Evolutionary conservation across 306 rosid species (phyloP), one percentile per base, ranked within the genome.

Genomic region (Cicer pinnatifidum): DNA sequence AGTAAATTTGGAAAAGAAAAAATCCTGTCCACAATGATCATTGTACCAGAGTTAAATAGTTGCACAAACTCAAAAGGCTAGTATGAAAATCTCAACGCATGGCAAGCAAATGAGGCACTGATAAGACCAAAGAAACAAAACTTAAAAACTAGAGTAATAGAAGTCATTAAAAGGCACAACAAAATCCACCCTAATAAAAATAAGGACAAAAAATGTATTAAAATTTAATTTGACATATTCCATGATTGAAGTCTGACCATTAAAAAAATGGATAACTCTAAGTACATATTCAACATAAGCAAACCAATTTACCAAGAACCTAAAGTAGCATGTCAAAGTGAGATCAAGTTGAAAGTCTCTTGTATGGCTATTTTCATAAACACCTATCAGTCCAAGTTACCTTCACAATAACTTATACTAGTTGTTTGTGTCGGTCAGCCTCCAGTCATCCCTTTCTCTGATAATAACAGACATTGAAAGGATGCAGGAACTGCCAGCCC

Each of bases 1-100:
- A 19, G 52, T 82, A 82, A 93, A 93, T 84, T 83, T 87, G 76
- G 90, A 52, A 47, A 91, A 87, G 81, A 93, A 93, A 23, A 84
- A 83, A 64, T 83, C 97, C 97, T 93, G 90, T 52, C 37, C 76
- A 70, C 40, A 79, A 76, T 73, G 40, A 77, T 56, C 82, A 60
- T 66, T 67, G 75, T 53, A 74, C 63, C 16, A 61, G 41, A 59
- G 67, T 60, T 58, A 68, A 78, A 51, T 2, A 69, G 70, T 47
- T 56, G 19, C 78, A 62, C 13, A 6, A 35, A 77, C 11, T 23
- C 62, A 53, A 47, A 65, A 81, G 60, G 58, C 23, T 40, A 47
- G 48, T 5, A 59, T 38, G 33, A 58, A 46, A 64, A 33, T 50
- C 44, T 45, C 13, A 65, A 68, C 40, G 44, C 60, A 57, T 8